Conservation (phyloP, 345 rosid genomes). For the Noccaea caerulescens region DNA sequence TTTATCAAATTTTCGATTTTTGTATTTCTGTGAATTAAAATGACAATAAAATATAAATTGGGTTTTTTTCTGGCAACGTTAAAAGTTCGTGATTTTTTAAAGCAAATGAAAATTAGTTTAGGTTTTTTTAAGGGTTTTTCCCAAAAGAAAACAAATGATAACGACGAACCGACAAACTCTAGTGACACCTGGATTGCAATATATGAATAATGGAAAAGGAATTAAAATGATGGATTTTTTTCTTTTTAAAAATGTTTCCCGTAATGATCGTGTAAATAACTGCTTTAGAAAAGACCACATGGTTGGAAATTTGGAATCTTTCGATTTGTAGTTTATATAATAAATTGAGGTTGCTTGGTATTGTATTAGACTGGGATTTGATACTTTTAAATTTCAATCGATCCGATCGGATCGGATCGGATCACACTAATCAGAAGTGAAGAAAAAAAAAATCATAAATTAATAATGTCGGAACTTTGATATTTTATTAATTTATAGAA, state of each 20-base stretch:
- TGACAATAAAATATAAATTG: no score
- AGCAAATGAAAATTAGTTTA: no score
- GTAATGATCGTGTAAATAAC: conserved; percentile 8
- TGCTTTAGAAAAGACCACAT: conserved; percentile 9
- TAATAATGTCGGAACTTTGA: no score
- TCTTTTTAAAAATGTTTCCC: no score
- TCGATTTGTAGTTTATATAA: conserved; percentile 4
- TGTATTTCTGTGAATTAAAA: no score
- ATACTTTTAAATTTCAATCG: no score
- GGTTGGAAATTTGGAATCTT: conserved; percentile 19
- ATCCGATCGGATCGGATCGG: not conserved
- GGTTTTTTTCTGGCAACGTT: no score
- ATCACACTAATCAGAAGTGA: not conserved
- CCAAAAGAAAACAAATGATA: no score
- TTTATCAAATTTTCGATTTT: no score
- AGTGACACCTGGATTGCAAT: conserved; percentile 25
- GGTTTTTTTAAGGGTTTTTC: no score
- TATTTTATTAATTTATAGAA: no score
- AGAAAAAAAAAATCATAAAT: not conserved
- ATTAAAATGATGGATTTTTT: not conserved
- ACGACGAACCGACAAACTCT: conserved; percentile 8
- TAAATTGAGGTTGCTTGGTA: conserved; percentile 4
- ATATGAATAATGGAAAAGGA: not conserved
- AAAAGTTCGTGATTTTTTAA: no score
- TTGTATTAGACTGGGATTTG: not conserved